Evolutionary conservation across 2,329 filamentous ascomycete genomes (phyloP).

Genomic region (Pseudodiploospora longispora): DNA sequence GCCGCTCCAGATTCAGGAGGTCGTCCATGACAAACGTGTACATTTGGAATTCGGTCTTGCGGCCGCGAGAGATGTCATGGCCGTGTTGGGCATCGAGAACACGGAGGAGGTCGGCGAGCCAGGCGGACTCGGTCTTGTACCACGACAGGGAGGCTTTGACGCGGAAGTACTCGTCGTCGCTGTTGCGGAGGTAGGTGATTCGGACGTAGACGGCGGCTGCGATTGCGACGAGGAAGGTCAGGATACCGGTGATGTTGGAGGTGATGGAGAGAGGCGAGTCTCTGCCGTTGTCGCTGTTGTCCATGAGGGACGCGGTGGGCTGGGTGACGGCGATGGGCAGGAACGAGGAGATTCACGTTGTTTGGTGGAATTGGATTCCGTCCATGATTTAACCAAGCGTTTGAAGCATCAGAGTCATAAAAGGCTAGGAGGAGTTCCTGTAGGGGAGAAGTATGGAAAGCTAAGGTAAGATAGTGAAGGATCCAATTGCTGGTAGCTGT

Average conservation of each 20-base stretch:
- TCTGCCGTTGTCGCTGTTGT: conserved; percentile 14
- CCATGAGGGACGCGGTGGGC: conserved; percentile 9
- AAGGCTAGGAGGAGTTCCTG: no score
- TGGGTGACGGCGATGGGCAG: no score
- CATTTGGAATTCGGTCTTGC: conserved; percentile 34
- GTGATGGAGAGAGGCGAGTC: conserved; percentile 38
- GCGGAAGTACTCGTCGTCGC: conserved; percentile 38
- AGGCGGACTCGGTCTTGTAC: conserved; percentile 41
- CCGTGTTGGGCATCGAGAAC: conserved; percentile 18
- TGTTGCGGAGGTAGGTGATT: conserved; percentile 36
- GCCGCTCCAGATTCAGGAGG: conserved; percentile 33
- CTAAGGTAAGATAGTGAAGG: no score
- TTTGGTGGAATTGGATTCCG: no score
- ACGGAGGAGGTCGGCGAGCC: conserved; percentile 34
- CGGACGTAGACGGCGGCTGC: conserved; percentile 34
- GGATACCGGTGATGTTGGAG: conserved; percentile 35
- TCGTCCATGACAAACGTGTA: conserved; percentile 41
- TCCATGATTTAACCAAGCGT: no score
- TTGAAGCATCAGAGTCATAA: no score
- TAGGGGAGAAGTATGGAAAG: no score
- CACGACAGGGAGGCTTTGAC: conserved; percentile 38
- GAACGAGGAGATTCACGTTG: no score
- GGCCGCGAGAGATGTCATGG: conserved; percentile 14
- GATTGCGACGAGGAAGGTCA: conserved; percentile 40
- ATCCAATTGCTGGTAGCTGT: no score